Conservation (phyloP, 306 rosid genomes). For the Trifolium dubium region DNA sequence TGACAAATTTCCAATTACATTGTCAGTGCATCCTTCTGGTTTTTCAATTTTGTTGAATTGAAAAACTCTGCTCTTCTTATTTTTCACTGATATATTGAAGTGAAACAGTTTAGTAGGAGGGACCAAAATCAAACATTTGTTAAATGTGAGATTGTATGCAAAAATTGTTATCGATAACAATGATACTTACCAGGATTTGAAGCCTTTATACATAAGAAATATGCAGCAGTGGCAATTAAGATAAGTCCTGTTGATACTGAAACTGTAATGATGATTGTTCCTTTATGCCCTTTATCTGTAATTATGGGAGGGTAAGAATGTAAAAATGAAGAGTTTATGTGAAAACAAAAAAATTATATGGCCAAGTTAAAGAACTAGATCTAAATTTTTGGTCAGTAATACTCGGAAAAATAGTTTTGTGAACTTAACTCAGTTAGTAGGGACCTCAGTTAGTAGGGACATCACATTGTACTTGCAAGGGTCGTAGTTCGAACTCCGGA, state of each 20-base stretch:
- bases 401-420: neutral
- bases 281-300: slow-evolving; percentile 14
- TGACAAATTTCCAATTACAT: slow-evolving; percentile 30
- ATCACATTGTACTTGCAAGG: no score
- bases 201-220: slow-evolving; percentile 27
- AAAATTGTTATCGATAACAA: neutral
- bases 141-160: neutral
- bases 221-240: slow-evolving; percentile 26
- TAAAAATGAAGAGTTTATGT: neutral
- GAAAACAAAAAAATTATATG: neutral
- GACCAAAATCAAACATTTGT: neutral
- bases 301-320: neutral
- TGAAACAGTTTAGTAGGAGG: slow-evolving; percentile 3
- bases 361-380: neutral
- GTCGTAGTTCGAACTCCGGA: no score
- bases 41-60: neutral
- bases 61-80: neutral
- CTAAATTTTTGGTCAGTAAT: neutral
- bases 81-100: slow-evolving; percentile 10
- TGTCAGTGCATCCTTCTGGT: neutral
- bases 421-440: no score
- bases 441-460: no score
- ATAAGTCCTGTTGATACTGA: slow-evolving; percentile 28
- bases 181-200: slow-evolving; percentile 19
- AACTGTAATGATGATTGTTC: slow-evolving; percentile 10